Percentiles rank a stretch among this genome's conserved stretches.
These are phyloP conservation scores for Gelatoporia subvermispora DNA, from an alignment of 768 basidiomycete species.

Conservation along the genomic window DNA sequence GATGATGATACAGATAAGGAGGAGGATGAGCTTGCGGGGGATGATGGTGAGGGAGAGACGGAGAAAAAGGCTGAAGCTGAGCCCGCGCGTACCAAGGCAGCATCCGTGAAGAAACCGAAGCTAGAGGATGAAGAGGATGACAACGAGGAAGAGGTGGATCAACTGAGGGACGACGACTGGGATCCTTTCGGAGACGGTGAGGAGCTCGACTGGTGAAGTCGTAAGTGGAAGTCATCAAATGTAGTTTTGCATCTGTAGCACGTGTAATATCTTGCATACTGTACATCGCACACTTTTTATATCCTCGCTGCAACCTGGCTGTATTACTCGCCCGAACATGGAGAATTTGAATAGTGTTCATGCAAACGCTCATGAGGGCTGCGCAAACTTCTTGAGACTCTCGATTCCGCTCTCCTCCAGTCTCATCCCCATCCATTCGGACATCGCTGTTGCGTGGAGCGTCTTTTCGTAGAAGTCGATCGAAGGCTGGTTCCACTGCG, in stretches of 20 bases:
- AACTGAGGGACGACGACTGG: background rate
- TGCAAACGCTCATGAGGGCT: too few species aligned
- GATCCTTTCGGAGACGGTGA: background rate
- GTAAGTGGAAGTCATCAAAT: too few species aligned
- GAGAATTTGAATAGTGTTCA: too few species aligned
- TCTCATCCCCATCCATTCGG: conserved; percentile 89
- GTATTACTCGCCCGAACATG: too few species aligned
- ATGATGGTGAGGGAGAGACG: background rate
- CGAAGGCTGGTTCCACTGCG: conserved; percentile 88
- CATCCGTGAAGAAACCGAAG: background rate
- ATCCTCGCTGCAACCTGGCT: too few species aligned
- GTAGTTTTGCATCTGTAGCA: too few species aligned
- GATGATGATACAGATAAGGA: conserved; percentile 20
- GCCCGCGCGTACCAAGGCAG: background rate
- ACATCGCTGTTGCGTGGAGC: conserved; percentile 71
- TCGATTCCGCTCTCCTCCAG: conserved; percentile 66
- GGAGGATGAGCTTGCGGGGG: conserved; percentile 5
- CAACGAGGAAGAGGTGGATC: background rate
- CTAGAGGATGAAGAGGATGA: background rate
- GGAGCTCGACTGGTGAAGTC: background rate
- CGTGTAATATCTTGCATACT: too few species aligned
- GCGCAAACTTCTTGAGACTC: conserved; percentile 38
- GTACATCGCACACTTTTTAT: too few species aligned
- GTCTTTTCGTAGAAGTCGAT: conserved; percentile 89
- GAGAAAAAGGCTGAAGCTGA: conserved; percentile 2